phyloP scores from a whole-genome alignment of 306 rosid species.

The Oemleria cerasiformis region DNA sequence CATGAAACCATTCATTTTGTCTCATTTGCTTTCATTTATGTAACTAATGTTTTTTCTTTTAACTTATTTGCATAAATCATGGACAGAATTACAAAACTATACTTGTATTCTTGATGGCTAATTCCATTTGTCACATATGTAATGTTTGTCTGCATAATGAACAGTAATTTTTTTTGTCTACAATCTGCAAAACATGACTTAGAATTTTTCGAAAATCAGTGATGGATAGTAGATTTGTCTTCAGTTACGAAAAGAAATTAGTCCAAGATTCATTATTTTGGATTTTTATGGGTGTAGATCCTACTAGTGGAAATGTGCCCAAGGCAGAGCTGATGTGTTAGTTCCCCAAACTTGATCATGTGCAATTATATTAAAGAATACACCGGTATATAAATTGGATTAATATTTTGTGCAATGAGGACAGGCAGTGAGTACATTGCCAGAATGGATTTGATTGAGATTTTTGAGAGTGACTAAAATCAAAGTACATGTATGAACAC shows the following conservation, averaged over 20 bases:
- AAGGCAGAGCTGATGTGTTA: neutral
- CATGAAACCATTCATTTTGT: neutral
- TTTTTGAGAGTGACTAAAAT: too few relatives aligned
- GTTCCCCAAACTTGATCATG: neutral
- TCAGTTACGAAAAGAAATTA: neutral
- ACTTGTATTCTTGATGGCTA: neutral
- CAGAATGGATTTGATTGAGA: neutral
- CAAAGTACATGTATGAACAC: too few relatives aligned
- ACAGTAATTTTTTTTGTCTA: neutral
- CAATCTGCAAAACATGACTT: neutral
- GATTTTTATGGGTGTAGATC: neutral
- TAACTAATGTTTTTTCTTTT: neutral
- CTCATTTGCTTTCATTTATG: neutral
- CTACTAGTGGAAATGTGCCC: neutral
- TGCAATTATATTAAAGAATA: neutral
- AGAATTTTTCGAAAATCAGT: neutral
- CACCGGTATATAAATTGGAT: neutral
- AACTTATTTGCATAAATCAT: neutral
- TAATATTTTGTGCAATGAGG: neutral
- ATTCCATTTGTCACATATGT: neutral
- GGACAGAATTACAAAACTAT: conserved; percentile 1
- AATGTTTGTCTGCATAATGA: neutral
- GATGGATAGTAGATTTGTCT: neutral
- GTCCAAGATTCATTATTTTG: neutral
- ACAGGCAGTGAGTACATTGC: neutral